phyloP scores from a whole-genome alignment of 164 flowering plant genomes.

The Berberis thunbergii region DNA sequence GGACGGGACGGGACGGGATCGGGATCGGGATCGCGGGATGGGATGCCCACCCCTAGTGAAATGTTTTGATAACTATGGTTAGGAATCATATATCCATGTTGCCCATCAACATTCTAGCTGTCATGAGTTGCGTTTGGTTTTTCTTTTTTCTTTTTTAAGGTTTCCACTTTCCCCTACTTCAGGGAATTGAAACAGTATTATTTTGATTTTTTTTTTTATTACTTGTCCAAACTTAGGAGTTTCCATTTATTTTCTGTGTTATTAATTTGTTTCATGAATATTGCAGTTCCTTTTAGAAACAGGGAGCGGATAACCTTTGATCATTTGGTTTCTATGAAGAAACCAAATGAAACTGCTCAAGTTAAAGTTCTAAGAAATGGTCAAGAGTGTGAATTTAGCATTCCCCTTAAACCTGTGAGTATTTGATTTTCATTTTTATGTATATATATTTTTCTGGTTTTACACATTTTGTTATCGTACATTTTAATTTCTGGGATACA shows the following conservation, averaged over 20 bases:
- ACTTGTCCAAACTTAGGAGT: not conserved
- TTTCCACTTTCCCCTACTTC: not conserved
- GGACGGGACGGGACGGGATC: too few relatives aligned
- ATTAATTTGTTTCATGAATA: not conserved
- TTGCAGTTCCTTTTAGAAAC: constrained; percentile 85
- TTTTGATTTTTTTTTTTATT: too few relatives aligned
- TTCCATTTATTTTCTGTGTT: not conserved
- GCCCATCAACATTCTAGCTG: too few relatives aligned
- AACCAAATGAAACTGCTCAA: constrained; percentile 72
- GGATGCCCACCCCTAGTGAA: too few relatives aligned
- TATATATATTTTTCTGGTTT: constrained; percentile 1
- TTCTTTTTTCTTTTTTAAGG: too few relatives aligned
- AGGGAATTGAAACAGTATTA: not conserved
- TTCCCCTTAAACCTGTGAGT: constrained; percentile 76
- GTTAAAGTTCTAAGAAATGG: constrained; percentile 69
- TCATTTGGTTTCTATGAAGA: constrained; percentile 93
- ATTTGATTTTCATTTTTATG: not conserved
- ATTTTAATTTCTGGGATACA: not conserved
- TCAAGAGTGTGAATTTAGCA: constrained; percentile 40
- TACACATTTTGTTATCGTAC: not conserved
- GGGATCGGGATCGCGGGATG: too few relatives aligned
- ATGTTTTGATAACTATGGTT: too few relatives aligned
- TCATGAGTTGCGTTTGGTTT: not conserved
- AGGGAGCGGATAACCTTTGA: constrained; percentile 93
- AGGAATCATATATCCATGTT: too few relatives aligned